These are phyloP conservation scores for Karstenula rhodostoma DNA, from an alignment of 2,329 filamentous ascomycete species.

Conservation along the genomic window DNA sequence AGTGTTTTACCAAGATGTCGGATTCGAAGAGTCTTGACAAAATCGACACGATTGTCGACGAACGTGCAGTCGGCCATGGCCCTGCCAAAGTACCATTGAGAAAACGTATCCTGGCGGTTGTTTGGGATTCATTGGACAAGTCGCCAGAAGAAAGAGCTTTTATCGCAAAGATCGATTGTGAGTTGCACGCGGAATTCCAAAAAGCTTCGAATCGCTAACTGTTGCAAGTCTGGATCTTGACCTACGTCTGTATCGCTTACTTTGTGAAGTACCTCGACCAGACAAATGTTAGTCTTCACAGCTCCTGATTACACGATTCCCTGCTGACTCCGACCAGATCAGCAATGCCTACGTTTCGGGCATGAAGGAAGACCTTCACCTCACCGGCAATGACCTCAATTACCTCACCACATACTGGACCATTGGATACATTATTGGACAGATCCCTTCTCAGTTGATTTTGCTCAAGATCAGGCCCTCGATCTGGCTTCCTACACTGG, in stretches of 20 bases:
- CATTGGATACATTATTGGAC: constrained; percentile 47
- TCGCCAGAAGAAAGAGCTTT: constrained; percentile 15
- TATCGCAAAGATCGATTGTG: constrained; percentile 17
- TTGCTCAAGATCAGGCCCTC: constrained; percentile 49
- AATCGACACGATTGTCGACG: constrained; percentile 1
- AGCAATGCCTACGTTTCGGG: constrained; percentile 27
- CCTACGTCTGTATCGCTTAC: constrained; percentile 18
- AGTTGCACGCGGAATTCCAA: neutral
- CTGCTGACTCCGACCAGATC: neutral
- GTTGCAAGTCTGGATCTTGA: constrained; percentile 6
- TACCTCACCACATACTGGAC: constrained; percentile 26
- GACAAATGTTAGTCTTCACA: constrained; percentile 18
- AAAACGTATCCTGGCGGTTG: constrained; percentile 12
- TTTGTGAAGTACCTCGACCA: constrained; percentile 22
- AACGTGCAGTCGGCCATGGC: neutral
- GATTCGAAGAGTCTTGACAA: constrained; percentile 4
- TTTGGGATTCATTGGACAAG: constrained; percentile 20
- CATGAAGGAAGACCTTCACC: neutral
- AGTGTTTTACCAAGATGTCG: constrained; percentile 6
- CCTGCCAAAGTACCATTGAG: constrained; percentile 11
- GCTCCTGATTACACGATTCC: neutral
- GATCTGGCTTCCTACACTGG: constrained; percentile 40
- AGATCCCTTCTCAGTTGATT: constrained; percentile 52
- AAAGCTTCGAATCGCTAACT: neutral
- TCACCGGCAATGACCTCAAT: neutral